Evolutionary conservation across 2,329 filamentous ascomycete genomes (phyloP).

Genomic region (Monilinia fructigena): DNA sequence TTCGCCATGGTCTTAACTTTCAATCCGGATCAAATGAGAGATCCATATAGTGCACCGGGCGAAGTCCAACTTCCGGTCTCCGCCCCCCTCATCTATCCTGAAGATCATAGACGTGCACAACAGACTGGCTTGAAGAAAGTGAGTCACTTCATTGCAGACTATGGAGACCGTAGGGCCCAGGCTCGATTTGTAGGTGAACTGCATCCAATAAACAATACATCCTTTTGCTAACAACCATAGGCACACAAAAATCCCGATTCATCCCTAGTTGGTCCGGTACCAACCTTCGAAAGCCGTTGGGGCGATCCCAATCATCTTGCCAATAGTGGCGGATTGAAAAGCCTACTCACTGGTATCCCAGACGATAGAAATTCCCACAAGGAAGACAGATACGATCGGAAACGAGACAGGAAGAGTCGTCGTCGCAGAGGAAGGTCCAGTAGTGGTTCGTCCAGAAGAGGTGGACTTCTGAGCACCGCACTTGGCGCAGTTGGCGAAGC

Average conservation of each 20-base stretch:
- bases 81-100: neutral
- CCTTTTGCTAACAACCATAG: neutral
- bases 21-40: constrained; percentile 41
- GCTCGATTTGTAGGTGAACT: constrained; percentile 22
- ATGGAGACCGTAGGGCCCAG: constrained; percentile 24
- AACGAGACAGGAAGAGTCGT: neutral
- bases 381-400: neutral
- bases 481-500: neutral
- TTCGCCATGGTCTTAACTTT: constrained; percentile 54
- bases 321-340: constrained; percentile 13
- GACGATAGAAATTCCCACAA: neutral
- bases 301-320: constrained; percentile 13
- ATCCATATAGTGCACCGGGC: neutral
- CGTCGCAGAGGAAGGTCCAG: constrained; percentile 13
- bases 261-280: neutral
- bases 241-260: neutral
- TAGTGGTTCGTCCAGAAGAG: neutral
- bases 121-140: constrained; percentile 37
- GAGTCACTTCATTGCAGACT: constrained; percentile 40
- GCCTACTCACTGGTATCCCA: constrained; percentile 12
- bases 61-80: constrained; percentile 16
- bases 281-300: constrained; percentile 13
- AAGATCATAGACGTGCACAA: neutral
- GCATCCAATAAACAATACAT: fast-evolving
- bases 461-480: neutral